Evolutionary conservation across 495 filamentous ascomycete species (phyloP), one percentile per base, ranked within the genome.

Genomic region (Hypoxylon subgilvum): DNA sequence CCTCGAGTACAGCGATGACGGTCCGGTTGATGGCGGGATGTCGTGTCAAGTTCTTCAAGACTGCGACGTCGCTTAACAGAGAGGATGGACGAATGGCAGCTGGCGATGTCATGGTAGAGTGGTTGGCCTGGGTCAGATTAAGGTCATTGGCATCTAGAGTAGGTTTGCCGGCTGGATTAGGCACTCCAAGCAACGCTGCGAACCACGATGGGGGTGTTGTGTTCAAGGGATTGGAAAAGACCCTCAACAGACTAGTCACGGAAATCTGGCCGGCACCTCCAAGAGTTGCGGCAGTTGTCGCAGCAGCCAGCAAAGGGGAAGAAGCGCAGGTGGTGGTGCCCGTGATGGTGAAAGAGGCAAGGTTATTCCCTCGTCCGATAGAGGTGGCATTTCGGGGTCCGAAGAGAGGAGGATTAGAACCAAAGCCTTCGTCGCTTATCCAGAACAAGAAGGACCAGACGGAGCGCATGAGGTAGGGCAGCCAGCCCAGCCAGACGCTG

Each of bases 381-480:
- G 61, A 19, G 13, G 48, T 54, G 13, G 36, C 52, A 48, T 65
- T 61, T 31, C 62, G 54, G 32, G 51, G 43, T 19, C 67, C 54
- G 19, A 70, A 68, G 19, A 72, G 13, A 0, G 63, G 45, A 1
- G 63, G 48, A 10, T 61, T 58, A 28, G 65, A 66, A n/a, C 86
- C 81, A 82, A 93, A 91, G 27, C 89, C 89, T 34, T 92, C 94
- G 76, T 99, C 95, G 28, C 88, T 93, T 50, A 97, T 74, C 92
- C 93, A 97, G 74, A 99, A 97, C 44, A 96, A 74, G 51, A 88
- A 85, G 39, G 92, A 81, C 94, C 94, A 99, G 17, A 95, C 86
- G 27, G 88, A 86, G 39, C 94, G 83, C 84, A 96, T 94, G 27
- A 88, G 84, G 79, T 89, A 99, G 1, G 94, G 94, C 41, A 99